Evolutionary conservation across 352 stramenopile species (phyloP), one percentile per base, ranked within the genome.

Genomic region (Plasmopara viticola): DNA sequence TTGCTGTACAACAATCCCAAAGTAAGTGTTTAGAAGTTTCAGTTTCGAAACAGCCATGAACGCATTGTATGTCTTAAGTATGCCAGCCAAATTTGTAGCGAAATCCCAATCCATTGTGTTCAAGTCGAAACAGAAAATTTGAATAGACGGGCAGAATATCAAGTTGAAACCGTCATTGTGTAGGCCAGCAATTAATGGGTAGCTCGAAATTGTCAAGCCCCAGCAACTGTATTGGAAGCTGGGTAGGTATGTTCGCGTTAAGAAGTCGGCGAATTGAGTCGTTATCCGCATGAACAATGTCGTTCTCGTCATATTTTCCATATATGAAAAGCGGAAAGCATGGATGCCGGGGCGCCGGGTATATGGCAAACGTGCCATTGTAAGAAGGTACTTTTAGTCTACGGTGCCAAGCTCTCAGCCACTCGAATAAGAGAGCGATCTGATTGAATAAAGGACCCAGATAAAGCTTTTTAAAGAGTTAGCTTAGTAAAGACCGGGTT

Each of bases 61-160:
- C 30, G 46, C 50, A 57, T 3, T 34, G 6, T 14, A 29, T 45
- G 9, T 52, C 25, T 6, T 12, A 14, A 30, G 42, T 46, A 25
- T 44, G 44, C 51, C 51, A 58, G 0, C 37, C 7, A 15, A 48
- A 52, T 13, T 58, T 52, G 28, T 52, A 58, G 4, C 51, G 14
- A 15, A 58, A 52, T 12, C 20, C 35, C 43, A 25, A 52, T 13
- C 14, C 37, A 17, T 58, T 53, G 15, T 58, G 35, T 17, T 53
- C 2, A 15, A 58, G 44, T 0, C 44, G 43, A 31, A 53, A 58
- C 0, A 58, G 28, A 10, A 58, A 58, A 17, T 58, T 18, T 2
- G 37, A 12, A 13, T 12, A 48, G 17, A 52, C 17, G 0, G 51
- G 44, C 4, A 58, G 13, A 48, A 35, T 35, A 41, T 58, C 43